Percentiles rank a stretch among this genome's conserved stretches.
These are phyloP conservation scores for Mimosa pudica DNA, from an alignment of 306 rosid genomes.

Conservation along the genomic window DNA sequence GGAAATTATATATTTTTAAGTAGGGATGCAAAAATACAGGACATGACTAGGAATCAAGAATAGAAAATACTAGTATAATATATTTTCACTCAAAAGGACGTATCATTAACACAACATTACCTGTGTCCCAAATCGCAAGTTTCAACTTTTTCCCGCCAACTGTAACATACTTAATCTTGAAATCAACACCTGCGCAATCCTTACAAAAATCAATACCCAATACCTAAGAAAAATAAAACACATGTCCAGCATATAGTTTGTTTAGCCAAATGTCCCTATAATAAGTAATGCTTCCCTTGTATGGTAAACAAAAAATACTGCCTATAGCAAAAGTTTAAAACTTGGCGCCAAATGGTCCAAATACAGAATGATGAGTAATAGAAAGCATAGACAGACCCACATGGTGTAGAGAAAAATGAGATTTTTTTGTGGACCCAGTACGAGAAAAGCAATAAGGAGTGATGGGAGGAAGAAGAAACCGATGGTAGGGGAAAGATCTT, in stretches of 20 bases:
- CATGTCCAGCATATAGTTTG: background rate
- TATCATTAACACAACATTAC: conserved; percentile 41
- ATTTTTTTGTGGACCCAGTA: background rate
- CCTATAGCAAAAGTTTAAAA: background rate
- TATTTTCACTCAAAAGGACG: background rate
- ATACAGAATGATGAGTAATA: background rate
- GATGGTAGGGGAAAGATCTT: conserved; percentile 86
- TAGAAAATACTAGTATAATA: background rate
- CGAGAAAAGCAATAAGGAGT: background rate
- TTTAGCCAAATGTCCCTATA: background rate
- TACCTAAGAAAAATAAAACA: background rate
- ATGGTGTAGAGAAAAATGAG: too few species aligned
- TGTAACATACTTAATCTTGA: conserved; percentile 69
- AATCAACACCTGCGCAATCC: conserved; percentile 78
- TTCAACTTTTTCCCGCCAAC: conserved; percentile 74
- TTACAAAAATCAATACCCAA: conserved; percentile 12
- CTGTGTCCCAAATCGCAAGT: conserved; percentile 96
- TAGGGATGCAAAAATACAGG: conserved; percentile 7
- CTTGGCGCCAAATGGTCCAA: background rate
- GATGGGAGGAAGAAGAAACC: conserved; percentile 40
- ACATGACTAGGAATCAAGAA: conserved; percentile 5
- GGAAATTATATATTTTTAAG: conserved; percentile 19
- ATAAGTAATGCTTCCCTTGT: background rate
- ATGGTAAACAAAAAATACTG: conserved; percentile 7
- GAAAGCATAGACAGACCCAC: background rate